Percentiles rank a stretch among this genome's conserved stretches.
phyloP scores from a whole-genome alignment of 345 rosid species.

The Cardamine resedifolia region DNA sequence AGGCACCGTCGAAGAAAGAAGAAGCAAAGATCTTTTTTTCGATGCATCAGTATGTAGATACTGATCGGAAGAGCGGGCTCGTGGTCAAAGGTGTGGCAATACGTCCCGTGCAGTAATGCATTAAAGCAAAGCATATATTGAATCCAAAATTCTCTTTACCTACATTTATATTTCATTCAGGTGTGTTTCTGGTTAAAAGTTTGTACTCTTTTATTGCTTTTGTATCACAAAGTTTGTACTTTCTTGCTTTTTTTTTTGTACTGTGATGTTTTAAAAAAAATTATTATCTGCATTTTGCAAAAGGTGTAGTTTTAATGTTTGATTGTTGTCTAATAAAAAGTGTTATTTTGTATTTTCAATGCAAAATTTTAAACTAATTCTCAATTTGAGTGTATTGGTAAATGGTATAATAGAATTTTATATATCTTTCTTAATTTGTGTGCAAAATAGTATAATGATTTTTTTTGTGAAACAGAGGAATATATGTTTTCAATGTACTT shows the following conservation, averaged over 20 bases:
- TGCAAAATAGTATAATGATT: too few relatives aligned
- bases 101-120: neutral
- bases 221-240: neutral
- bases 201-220: neutral
- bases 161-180: neutral
- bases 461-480: too few relatives aligned
- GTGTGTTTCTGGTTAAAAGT: neutral
- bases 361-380: too few relatives aligned
- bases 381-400: too few relatives aligned
- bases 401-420: too few relatives aligned
- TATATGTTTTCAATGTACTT: too few relatives aligned
- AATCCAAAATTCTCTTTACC: neutral
- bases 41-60: neutral
- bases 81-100: neutral
- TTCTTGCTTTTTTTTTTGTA: neutral
- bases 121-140: neutral
- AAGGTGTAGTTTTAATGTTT: too few relatives aligned
- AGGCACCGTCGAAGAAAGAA: neutral
- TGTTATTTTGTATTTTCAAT: too few relatives aligned
- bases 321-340: too few relatives aligned
- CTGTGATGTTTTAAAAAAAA: neutral
- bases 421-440: too few relatives aligned
- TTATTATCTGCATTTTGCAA: too few relatives aligned
- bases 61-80: neutral
- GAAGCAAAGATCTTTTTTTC: neutral